phyloP scores from a whole-genome alignment of 257 asterid genomes.

The Osmanthus fragrans region DNA sequence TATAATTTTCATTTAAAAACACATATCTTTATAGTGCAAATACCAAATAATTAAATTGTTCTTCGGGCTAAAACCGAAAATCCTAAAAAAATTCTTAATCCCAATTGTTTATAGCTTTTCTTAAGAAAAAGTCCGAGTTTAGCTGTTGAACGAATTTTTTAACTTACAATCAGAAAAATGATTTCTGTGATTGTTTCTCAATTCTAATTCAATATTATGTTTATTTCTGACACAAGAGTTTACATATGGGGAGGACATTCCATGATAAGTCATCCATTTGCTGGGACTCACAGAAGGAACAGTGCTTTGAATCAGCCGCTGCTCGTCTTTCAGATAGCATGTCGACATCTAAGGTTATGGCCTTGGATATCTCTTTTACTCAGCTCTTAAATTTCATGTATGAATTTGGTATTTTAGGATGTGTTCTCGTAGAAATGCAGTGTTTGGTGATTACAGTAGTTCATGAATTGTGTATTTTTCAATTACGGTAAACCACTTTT shows the following conservation, averaged over 20 bases:
- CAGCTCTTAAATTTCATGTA: neutral
- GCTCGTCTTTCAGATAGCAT: slow-evolving; percentile 25
- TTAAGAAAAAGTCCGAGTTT: neutral
- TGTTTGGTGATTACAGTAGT: neutral
- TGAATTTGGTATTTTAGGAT: neutral
- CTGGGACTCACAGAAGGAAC: slow-evolving; percentile 25
- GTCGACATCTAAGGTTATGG: slow-evolving; percentile 31
- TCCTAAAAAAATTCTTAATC: neutral
- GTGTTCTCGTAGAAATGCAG: neutral
- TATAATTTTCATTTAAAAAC: neutral
- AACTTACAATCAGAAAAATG: neutral
- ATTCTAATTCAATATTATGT: neutral
- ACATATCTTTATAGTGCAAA: neutral
- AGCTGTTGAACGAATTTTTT: neutral
- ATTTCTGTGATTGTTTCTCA: neutral
- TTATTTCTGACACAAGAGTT: slow-evolving; percentile 23
- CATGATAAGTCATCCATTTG: slow-evolving; percentile 23
- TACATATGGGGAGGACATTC: slow-evolving; percentile 21
- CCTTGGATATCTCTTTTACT: neutral
- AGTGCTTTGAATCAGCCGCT: slow-evolving; percentile 6
- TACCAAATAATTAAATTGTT: neutral
- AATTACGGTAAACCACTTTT: neutral
- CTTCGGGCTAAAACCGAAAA: neutral
- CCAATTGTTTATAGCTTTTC: neutral
- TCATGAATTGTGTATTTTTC: neutral